Percentiles rank a stretch among this genome's conserved stretches.
These are phyloP conservation scores for Xylaria sp. DNA, from an alignment of 2,329 filamentous ascomycete species.

Conservation along the genomic window DNA sequence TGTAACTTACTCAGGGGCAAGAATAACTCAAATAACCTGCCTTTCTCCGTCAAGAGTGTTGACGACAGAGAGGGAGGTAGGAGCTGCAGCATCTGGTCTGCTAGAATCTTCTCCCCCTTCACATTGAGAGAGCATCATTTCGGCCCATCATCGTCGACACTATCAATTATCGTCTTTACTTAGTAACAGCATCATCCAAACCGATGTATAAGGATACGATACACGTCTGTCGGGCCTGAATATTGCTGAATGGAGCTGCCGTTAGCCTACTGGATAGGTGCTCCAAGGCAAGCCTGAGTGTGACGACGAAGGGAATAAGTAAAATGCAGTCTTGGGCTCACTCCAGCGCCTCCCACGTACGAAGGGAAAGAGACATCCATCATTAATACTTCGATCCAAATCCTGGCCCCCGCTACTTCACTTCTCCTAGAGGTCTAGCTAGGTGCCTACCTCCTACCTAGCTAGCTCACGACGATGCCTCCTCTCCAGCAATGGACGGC, in stretches of 20 bases:
- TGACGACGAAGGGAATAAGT: background rate
- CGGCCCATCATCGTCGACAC: background rate
- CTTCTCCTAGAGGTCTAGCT: too few species aligned
- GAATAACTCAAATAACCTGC: background rate
- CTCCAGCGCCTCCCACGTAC: slow-evolving; percentile 8
- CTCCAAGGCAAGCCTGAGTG: background rate
- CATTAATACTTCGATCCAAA: slow-evolving; percentile 7
- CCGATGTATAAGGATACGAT: background rate
- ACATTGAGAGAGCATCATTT: background rate
- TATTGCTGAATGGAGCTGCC: slow-evolving; percentile 4
- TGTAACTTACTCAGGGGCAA: slow-evolving; percentile 15
- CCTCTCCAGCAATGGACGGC: slow-evolving; percentile 35
- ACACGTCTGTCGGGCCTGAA: slow-evolving; percentile 1
- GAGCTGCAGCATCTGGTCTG: background rate
- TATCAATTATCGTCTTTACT: background rate
- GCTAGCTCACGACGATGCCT: slow-evolving; percentile 38
- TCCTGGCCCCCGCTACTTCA: slow-evolving; percentile 14
- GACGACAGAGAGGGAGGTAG: background rate
- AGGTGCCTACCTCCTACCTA: background rate
- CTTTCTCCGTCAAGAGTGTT: background rate
- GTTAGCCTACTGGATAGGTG: slow-evolving; percentile 12
- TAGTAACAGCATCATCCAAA: background rate
- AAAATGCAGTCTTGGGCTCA: slow-evolving; percentile 12
- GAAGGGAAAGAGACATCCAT: slow-evolving; percentile 25
- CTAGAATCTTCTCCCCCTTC: background rate